phyloP scores from a whole-genome alignment of 257 asterid genomes.

The Lycium ferocissimum region DNA sequence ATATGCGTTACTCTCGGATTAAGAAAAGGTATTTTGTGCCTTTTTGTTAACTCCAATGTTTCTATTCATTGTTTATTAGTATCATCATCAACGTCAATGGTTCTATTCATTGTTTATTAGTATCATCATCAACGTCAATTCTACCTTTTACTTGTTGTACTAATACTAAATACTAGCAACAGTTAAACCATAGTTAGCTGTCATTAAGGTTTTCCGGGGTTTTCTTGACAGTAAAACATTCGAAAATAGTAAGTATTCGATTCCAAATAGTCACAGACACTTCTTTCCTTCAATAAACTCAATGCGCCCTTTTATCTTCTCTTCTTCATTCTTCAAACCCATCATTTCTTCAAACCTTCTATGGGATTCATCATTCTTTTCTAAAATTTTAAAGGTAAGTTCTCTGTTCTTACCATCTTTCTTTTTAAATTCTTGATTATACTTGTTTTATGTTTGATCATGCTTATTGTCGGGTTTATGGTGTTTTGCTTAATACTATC shows the following conservation, averaged over 20 bases:
- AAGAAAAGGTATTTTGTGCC: slow-evolving; percentile 30
- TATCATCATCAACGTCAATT: not conserved
- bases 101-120: not conserved
- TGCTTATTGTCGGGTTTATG: not conserved
- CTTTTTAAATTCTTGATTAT: not conserved
- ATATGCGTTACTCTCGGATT: slow-evolving; percentile 21
- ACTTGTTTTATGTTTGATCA: not conserved
- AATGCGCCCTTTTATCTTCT: not conserved
- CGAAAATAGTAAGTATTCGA: slow-evolving; percentile 8
- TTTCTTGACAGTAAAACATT: slow-evolving; percentile 30
- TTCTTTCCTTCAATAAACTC: slow-evolving; percentile 6
- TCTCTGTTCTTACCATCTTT: not conserved
- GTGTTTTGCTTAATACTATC: not conserved
- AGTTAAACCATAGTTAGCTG: not conserved
- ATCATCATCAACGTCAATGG: not conserved
- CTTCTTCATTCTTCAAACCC: not conserved
- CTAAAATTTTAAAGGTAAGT: slow-evolving; percentile 23
- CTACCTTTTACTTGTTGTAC: not conserved
- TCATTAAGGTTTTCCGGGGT: slow-evolving; percentile 23
- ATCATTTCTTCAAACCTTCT: not conserved
- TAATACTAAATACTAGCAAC: not conserved
- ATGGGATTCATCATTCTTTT: slow-evolving; percentile 24
- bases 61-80: not conserved
- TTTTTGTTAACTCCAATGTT: not conserved
- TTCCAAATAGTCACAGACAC: not conserved